Conservation (phyloP, 305 asterid genomes). For the Caryopteris hybrid region DNA sequence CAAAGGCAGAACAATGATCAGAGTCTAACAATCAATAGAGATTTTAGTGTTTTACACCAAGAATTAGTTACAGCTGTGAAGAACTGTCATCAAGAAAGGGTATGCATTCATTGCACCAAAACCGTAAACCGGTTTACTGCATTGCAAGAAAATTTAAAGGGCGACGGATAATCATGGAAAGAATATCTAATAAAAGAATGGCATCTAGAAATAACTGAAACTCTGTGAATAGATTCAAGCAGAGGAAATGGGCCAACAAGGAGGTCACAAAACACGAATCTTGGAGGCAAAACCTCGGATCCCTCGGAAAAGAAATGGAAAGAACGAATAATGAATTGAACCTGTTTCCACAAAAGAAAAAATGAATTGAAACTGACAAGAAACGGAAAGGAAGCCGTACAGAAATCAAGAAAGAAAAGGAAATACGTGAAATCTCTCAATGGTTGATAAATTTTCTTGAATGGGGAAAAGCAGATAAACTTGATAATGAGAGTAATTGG, state of each 20-base stretch:
- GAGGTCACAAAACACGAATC: constrained; percentile 17
- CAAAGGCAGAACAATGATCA: constrained; percentile 15
- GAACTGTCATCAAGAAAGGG: background rate
- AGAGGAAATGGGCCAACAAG: constrained; percentile 3
- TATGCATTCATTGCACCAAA: constrained; percentile 13
- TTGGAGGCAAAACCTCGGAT: constrained; percentile 16
- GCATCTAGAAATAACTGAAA: background rate
- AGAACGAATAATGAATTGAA: constrained; percentile 7
- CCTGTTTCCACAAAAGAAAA: no score
- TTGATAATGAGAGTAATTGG: constrained; percentile 1
- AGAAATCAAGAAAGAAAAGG: background rate
- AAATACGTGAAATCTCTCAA: background rate
- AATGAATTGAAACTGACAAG: constrained; percentile 10
- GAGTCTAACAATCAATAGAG: constrained; percentile 9
- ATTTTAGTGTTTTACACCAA: background rate
- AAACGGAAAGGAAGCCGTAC: background rate
- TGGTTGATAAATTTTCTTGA: constrained; percentile 5
- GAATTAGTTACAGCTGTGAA: background rate
- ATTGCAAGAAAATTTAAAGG: constrained; percentile 7
- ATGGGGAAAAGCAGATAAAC: constrained; percentile 8
- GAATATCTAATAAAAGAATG: background rate
- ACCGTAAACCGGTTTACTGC: constrained; percentile 15
- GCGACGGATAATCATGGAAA: background rate
- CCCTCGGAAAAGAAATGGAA: constrained; percentile 11
- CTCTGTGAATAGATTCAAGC: background rate